Conservation (phyloP, 2,329 filamentous ascomycete species). For the Drechslerella coelobrocha region DNA sequence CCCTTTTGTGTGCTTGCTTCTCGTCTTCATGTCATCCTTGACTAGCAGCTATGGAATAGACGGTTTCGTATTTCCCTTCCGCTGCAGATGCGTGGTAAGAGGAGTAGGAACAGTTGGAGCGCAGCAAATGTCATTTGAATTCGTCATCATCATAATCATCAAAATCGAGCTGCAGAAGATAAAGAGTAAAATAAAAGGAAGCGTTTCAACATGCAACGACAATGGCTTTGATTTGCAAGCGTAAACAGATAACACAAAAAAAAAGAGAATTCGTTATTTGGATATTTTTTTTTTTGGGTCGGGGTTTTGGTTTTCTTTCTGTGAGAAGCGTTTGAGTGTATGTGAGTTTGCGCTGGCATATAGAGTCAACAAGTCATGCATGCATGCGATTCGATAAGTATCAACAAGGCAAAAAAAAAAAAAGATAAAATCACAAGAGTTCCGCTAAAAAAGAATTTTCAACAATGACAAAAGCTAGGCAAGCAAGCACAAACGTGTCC, state of each 20-base stretch:
- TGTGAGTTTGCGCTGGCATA: constrained; percentile 11
- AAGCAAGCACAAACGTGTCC: constrained; percentile 2
- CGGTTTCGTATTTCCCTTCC: no score
- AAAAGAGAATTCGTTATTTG: constrained; percentile 2
- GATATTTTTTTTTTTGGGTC: background rate
- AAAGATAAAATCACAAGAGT: background rate
- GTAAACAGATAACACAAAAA: constrained; percentile 6
- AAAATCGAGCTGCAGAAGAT: background rate
- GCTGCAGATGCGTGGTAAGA: background rate
- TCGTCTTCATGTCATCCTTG: background rate
- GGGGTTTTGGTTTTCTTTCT: background rate
- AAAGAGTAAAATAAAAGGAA: background rate
- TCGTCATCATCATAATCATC: constrained; percentile 10
- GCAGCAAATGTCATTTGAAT: constrained; percentile 11
- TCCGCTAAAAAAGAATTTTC: constrained; percentile 10
- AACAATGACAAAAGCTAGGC: background rate
- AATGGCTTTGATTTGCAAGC: constrained; percentile 7
- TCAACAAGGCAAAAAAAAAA: constrained; percentile 23
- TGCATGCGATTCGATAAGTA: constrained; percentile 19
- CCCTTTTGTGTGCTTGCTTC: background rate
- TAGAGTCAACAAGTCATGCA: constrained; percentile 8
- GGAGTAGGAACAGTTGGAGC: background rate
- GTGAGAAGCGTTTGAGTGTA: background rate
- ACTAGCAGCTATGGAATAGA: no score
- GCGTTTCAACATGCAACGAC: constrained; percentile 6